Conservation (phyloP, 2,329 filamentous ascomycete genomes). For the Beauveria asiatica region DNA sequence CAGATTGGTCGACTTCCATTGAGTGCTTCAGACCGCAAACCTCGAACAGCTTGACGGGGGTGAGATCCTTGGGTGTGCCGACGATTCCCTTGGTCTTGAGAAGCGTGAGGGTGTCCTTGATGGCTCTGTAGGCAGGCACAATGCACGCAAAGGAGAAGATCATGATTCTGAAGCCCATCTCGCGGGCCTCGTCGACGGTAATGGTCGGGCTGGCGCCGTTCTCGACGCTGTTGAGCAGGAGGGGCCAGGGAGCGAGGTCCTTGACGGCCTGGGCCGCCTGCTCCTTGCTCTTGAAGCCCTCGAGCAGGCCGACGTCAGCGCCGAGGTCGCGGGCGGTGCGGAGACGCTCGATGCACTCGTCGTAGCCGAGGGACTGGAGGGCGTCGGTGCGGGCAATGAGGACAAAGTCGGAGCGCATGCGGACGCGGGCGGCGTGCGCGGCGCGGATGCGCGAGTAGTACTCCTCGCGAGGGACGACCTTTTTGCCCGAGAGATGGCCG, state of each 20-base stretch:
- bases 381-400: constrained; percentile 59
- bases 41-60: constrained; percentile 40
- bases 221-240: constrained; percentile 50
- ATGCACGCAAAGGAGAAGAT: constrained; percentile 46
- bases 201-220: constrained; percentile 48
- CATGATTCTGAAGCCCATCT: constrained; percentile 50
- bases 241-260: constrained; percentile 39
- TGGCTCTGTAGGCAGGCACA: constrained; percentile 37
- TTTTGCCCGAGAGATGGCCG: constrained; percentile 54
- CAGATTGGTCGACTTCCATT: constrained; percentile 36
- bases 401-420: constrained; percentile 47
- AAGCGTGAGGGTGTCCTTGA: constrained; percentile 28
- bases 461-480: constrained; percentile 44
- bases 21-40: constrained; percentile 43
- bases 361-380: constrained; percentile 47
- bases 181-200: constrained; percentile 41
- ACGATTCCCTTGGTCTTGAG: constrained; percentile 31
- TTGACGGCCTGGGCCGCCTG: constrained; percentile 38
- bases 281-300: constrained; percentile 45
- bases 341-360: constrained; percentile 44
- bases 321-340: constrained; percentile 43
- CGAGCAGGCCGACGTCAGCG: constrained; percentile 52
- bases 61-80: constrained; percentile 33
- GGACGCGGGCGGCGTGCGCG: constrained; percentile 40
- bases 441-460: constrained; percentile 49